Evolutionary conservation across 306 rosid species (phyloP).

Genomic region (Dalbergia cochinchinensis): DNA sequence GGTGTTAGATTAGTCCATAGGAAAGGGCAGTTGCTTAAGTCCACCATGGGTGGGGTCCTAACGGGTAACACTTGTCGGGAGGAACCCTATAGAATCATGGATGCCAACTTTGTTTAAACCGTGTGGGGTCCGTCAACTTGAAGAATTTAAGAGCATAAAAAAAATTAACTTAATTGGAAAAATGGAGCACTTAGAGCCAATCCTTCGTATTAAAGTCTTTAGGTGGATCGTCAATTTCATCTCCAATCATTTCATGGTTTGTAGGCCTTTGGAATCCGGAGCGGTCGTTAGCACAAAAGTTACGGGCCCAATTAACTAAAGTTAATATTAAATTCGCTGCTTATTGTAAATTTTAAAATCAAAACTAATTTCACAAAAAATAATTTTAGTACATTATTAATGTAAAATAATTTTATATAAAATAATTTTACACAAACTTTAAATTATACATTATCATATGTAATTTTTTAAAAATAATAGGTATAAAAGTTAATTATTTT

Average conservation of each 20-base stretch:
- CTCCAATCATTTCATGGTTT: conserved; percentile 67
- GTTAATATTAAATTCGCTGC: not conserved
- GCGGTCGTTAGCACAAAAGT: conserved; percentile 57
- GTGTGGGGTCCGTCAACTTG: conserved; percentile 72
- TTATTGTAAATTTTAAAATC: not conserved
- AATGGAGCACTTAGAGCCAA: conserved; percentile 46
- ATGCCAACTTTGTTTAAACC: conserved; percentile 84
- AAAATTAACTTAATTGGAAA: conserved; percentile 11
- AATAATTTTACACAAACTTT: no score
- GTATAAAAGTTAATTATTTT: no score
- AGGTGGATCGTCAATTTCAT: conserved; percentile 90
- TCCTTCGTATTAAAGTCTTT: conserved; percentile 54
- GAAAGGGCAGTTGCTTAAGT: conserved; percentile 44
- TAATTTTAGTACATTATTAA: not conserved
- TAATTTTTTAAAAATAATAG: no score
- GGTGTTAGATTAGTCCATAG: conserved; percentile 25
- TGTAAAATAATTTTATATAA: no score
- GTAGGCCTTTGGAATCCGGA: conserved; percentile 84
- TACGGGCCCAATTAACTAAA: conserved; percentile 43
- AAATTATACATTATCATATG: no score
- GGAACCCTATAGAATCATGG: conserved; percentile 66
- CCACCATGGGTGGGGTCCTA: conserved; percentile 68
- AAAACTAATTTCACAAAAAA: not conserved
- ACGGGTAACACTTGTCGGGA: conserved; percentile 71
- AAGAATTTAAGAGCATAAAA: conserved; percentile 21